These are phyloP conservation scores for Aspergillus kassunensis DNA, from an alignment of 495 filamentous ascomycete species.

Conservation along the genomic window DNA sequence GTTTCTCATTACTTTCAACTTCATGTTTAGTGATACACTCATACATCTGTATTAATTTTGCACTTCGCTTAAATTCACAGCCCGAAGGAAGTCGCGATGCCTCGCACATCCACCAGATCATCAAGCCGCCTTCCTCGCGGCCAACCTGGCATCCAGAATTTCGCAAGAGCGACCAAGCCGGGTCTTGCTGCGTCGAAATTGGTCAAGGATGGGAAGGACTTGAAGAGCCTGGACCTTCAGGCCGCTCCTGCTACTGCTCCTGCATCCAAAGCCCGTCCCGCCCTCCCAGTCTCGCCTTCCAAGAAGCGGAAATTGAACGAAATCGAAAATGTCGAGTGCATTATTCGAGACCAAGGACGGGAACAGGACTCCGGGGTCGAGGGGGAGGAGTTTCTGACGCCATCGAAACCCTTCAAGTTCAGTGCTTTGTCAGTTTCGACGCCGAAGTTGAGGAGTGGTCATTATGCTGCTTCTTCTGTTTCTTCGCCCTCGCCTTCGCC, in stretches of 20 bases:
- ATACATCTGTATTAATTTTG: constrained; percentile 20
- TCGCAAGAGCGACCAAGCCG: constrained; percentile 43
- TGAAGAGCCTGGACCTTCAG: neutral
- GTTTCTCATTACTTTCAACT: constrained; percentile 2
- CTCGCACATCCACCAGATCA: constrained; percentile 21
- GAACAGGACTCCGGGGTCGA: neutral
- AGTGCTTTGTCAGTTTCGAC: constrained; percentile 36
- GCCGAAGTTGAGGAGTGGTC: constrained; percentile 37
- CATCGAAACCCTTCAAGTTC: constrained; percentile 41
- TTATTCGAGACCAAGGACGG: neutral
- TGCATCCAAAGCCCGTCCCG: neutral
- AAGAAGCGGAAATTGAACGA: constrained; percentile 47
- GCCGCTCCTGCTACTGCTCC: neutral
- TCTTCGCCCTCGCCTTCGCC: constrained; percentile 4
- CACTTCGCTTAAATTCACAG: constrained; percentile 21
- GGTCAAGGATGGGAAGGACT: constrained; percentile 18
- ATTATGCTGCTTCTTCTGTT: constrained; percentile 22
- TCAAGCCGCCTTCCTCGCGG: too few relatives aligned
- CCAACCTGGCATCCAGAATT: constrained; percentile 39
- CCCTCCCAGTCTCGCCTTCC: constrained; percentile 37
- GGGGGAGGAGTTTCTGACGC: constrained; percentile 17
- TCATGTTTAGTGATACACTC: constrained; percentile 20
- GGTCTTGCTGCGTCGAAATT: constrained; percentile 25
- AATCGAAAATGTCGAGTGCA: constrained; percentile 30
- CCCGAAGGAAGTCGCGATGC: too few relatives aligned